A percentile compares a stretch with the other conserved stretches of the same genome.
Conservation (phyloP, 2,329 filamentous ascomycete species). For the Aspergillus texensis region DNA sequence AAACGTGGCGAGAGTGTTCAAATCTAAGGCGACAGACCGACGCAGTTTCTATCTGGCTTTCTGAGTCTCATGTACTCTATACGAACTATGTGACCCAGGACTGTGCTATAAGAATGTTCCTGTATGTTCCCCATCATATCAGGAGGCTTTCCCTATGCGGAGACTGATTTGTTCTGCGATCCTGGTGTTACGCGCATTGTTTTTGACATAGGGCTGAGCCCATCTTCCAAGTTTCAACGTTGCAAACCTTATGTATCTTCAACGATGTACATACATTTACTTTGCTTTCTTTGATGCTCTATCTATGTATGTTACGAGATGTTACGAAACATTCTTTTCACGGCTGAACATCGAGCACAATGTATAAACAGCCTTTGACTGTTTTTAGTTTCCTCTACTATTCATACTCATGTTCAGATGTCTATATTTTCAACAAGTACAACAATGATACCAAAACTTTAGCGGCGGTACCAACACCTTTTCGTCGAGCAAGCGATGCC, state of each 20-base stretch:
- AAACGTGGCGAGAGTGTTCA: constrained; percentile 62
- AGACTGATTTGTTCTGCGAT: neutral
- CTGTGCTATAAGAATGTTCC: neutral
- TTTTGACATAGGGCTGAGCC: neutral
- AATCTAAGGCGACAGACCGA: constrained; percentile 28
- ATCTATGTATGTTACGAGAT: neutral
- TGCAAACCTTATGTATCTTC: neutral
- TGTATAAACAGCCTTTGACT: neutral
- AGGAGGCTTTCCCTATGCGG: neutral
- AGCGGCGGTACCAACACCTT: too few species aligned
- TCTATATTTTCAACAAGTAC: neutral
- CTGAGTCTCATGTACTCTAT: neutral
- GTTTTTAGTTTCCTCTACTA: neutral
- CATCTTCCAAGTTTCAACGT: neutral
- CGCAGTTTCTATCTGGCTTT: neutral
- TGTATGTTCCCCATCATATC: neutral
- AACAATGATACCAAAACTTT: neutral
- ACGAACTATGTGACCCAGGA: neutral
- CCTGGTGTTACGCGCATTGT: neutral
- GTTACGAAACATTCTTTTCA: neutral
- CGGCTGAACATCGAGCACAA: neutral
- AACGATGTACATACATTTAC: neutral
- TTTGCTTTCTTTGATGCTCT: neutral
- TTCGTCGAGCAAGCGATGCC: neutral
- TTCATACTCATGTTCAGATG: neutral